Conservation (phyloP, 805 yeast genomes). For the Suhomyces tanzawaensis region DNA sequence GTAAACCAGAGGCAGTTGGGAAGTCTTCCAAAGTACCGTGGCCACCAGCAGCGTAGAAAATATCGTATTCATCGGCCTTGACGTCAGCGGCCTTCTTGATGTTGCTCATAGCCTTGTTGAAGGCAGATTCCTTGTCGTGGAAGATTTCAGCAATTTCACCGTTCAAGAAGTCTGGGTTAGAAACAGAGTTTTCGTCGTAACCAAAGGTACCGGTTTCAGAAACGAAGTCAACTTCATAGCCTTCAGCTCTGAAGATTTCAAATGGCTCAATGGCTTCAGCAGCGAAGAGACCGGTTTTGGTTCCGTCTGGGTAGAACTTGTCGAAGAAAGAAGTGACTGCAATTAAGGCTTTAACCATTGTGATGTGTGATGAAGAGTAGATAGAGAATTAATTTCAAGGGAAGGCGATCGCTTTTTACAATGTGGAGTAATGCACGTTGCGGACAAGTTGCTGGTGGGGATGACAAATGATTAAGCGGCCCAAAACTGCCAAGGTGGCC, state of each 20-base stretch:
- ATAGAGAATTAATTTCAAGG: too few relatives aligned
- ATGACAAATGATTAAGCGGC: too few relatives aligned
- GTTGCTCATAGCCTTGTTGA: constrained; percentile 35
- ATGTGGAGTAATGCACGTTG: too few relatives aligned
- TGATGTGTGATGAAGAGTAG: too few relatives aligned
- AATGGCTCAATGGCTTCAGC: constrained; percentile 62
- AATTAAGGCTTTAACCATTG: constrained; percentile 9
- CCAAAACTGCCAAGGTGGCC: too few relatives aligned
- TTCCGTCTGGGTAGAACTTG: constrained; percentile 55
- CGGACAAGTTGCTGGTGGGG: too few relatives aligned
- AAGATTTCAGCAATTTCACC: constrained; percentile 44
- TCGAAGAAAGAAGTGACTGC: constrained; percentile 21
- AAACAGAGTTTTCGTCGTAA: constrained; percentile 54
- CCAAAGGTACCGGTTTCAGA: constrained; percentile 60
- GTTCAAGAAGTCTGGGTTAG: constrained; percentile 34
- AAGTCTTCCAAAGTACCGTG: constrained; percentile 62
- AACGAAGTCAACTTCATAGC: constrained; percentile 53
- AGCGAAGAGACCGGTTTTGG: constrained; percentile 59
- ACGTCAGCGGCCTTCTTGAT: constrained; percentile 50
- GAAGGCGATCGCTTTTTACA: too few relatives aligned
- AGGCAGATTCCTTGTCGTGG: constrained; percentile 38
- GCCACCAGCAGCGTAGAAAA: constrained; percentile 65
- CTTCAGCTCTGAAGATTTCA: constrained; percentile 44
- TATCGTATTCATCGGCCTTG: constrained; percentile 46
- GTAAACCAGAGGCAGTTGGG: constrained; percentile 49